A percentile compares a stretch with the other conserved stretches of the same genome.
These are phyloP conservation scores for Gentiana straminea DNA, from an alignment of 257 asterid genomes.

Conservation along the genomic window DNA sequence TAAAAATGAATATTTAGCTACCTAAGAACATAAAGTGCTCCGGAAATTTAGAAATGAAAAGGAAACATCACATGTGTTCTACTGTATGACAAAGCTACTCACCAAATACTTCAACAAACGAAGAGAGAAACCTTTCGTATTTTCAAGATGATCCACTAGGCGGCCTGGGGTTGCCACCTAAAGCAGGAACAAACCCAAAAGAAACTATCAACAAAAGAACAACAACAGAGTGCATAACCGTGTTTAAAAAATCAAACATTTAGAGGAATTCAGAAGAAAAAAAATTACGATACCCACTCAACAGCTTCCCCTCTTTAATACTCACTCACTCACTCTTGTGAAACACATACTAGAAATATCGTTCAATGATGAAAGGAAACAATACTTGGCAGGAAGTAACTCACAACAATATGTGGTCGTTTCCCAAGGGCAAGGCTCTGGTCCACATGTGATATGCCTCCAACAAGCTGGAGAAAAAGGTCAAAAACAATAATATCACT, in stretches of 20 bases:
- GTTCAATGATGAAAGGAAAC: too few species aligned
- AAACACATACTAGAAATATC: too few species aligned
- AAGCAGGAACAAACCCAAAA: constrained; percentile 5
- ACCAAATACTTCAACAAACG: constrained; percentile 70
- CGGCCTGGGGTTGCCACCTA: constrained; percentile 99
- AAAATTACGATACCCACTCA: too few species aligned
- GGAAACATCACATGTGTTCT: too few species aligned
- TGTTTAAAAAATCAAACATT: too few species aligned
- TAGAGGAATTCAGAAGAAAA: too few species aligned
- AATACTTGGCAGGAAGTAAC: constrained; percentile 15
- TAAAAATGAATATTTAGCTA: background rate
- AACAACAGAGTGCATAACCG: too few species aligned
- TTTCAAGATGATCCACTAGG: constrained; percentile 80
- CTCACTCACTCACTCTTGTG: too few species aligned
- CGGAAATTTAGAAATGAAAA: constrained; percentile 4
- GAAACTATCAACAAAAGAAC: background rate
- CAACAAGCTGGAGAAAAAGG: constrained; percentile 61
- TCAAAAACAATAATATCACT: constrained; percentile 2
- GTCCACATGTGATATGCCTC: constrained; percentile 68
- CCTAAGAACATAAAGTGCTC: background rate
- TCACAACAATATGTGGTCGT: constrained; percentile 84
- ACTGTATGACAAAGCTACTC: constrained; percentile 18
- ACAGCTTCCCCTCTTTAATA: too few species aligned
- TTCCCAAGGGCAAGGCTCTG: constrained; percentile 72
- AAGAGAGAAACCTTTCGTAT: constrained; percentile 82